phyloP scores from a whole-genome alignment of 139 green algal genomes.

The Spirogloea muscicola region DNA sequence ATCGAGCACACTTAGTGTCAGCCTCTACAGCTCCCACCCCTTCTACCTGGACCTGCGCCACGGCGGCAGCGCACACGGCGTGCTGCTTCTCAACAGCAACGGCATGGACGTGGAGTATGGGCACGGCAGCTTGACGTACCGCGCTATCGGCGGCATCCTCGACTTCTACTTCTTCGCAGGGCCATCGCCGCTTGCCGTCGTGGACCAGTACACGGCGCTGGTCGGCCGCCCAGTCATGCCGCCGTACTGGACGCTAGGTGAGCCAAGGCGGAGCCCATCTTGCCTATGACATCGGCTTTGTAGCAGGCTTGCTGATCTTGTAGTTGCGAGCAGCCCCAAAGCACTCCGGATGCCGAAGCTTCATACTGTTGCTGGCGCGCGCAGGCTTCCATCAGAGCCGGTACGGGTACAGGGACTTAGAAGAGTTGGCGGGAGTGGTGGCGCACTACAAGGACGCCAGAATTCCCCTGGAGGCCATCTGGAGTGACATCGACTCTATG shows the following conservation, averaged over 20 bases:
- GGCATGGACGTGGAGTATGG: slow-evolving; percentile 62
- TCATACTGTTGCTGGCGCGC: not conserved
- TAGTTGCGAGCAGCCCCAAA: not conserved
- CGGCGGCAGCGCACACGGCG: slow-evolving; percentile 56
- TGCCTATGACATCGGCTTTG: not conserved
- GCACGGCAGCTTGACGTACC: slow-evolving; percentile 43
- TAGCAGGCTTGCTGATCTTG: not conserved
- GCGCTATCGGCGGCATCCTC: slow-evolving; percentile 63
- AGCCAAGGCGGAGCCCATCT: not conserved
- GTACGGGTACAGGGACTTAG: slow-evolving; percentile 62
- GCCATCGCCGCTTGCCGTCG: slow-evolving; percentile 61
- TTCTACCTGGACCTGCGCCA: slow-evolving; percentile 35
- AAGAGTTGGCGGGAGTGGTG: slow-evolving; percentile 58
- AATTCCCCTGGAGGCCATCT: slow-evolving; percentile 69
- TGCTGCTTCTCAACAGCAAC: slow-evolving; percentile 68
- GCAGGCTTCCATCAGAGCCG: slow-evolving; percentile 72
- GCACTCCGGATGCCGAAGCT: not conserved
- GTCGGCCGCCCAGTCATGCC: slow-evolving; percentile 64
- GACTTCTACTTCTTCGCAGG: slow-evolving; percentile 71
- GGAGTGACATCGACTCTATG: slow-evolving; percentile 75
- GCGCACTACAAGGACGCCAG: slow-evolving; percentile 53
- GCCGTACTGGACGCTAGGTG: slow-evolving; percentile 40
- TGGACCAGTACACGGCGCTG: slow-evolving; percentile 68
- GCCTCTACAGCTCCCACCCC: slow-evolving; percentile 38
- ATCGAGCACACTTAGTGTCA: not conserved